Evolutionary conservation across 345 rosid species (phyloP).

Genomic region (Litchi chinensis): DNA sequence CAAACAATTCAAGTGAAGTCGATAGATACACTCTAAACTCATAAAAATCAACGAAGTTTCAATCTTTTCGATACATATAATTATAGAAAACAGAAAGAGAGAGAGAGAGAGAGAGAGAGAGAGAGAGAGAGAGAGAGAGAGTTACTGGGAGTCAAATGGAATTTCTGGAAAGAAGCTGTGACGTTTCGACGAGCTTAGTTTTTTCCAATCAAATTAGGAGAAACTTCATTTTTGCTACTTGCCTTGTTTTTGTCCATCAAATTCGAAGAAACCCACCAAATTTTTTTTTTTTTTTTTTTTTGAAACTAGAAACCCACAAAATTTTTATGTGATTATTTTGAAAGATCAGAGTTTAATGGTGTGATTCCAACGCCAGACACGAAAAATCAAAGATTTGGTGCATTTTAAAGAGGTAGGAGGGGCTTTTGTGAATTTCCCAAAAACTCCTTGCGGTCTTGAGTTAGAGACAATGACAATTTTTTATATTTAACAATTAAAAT

Average conservation of each 20-base stretch:
- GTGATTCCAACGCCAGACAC: background rate
- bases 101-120: slow-evolving; percentile 1
- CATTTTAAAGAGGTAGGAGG: background rate
- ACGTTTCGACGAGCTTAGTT: slow-evolving; percentile 32
- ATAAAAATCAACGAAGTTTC: background rate
- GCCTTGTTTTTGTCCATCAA: slow-evolving; percentile 46
- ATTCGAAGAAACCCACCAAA: background rate
- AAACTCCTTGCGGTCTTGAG: background rate
- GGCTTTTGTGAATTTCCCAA: slow-evolving; percentile 2
- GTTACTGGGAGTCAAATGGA: slow-evolving; percentile 51
- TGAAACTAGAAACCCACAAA: background rate
- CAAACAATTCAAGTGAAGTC: background rate
- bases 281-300: no score
- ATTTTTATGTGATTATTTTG: background rate
- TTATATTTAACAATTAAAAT: no score
- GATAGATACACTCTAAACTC: background rate
- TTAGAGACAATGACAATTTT: no score
- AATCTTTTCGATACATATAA: background rate
- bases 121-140: slow-evolving; percentile 4
- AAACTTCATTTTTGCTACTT: slow-evolving; percentile 10
- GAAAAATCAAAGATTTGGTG: background rate
- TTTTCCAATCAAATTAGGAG: slow-evolving; percentile 40
- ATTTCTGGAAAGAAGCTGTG: slow-evolving; percentile 39
- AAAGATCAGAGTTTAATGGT: background rate
- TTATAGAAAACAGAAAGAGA: background rate